Conservation (phyloP, 306 rosid species). For the Vachellia pachyceras region DNA sequence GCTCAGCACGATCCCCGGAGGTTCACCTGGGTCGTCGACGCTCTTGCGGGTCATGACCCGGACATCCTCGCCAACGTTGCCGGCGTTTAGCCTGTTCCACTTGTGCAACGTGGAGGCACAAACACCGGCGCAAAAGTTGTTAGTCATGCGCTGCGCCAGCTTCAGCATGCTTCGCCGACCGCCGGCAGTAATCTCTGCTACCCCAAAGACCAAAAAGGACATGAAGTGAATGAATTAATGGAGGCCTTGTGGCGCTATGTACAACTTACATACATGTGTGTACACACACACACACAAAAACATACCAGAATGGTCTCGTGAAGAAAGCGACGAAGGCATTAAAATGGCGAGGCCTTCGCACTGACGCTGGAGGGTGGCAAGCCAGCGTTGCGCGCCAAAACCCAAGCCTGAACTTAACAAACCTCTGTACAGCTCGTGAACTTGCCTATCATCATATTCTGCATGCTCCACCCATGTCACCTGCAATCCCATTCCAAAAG, state of each 20-base stretch:
- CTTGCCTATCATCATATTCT: conserved; percentile 83
- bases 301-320: conserved; percentile 75
- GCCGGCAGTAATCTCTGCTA: conserved; percentile 58
- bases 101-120: conserved; percentile 91
- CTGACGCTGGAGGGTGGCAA: conserved; percentile 88
- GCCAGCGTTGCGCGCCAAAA: conserved; percentile 89
- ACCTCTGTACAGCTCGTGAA: conserved; percentile 78
- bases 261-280: no score
- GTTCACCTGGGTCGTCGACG: conserved; percentile 90
- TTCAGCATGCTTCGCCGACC: conserved; percentile 95
- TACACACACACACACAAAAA: no score
- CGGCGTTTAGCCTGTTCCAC: conserved; percentile 85
- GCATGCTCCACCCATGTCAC: conserved; percentile 99
- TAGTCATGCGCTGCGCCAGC: conserved; percentile 93
- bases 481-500: conserved; percentile 36
- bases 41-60: conserved; percentile 96
- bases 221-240: not conserved
- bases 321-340: conserved; percentile 67
- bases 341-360: conserved; percentile 86
- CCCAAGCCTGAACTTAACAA: conserved; percentile 87
- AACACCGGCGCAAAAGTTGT: conserved; percentile 93
- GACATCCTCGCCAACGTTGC: conserved; percentile 81
- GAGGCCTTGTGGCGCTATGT: not conserved
- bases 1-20: conserved; percentile 87
- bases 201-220: not conserved